Evolutionary conservation across 441 rosid genomes (phyloP).

Genomic region (Populus trichocarpa): DNA sequence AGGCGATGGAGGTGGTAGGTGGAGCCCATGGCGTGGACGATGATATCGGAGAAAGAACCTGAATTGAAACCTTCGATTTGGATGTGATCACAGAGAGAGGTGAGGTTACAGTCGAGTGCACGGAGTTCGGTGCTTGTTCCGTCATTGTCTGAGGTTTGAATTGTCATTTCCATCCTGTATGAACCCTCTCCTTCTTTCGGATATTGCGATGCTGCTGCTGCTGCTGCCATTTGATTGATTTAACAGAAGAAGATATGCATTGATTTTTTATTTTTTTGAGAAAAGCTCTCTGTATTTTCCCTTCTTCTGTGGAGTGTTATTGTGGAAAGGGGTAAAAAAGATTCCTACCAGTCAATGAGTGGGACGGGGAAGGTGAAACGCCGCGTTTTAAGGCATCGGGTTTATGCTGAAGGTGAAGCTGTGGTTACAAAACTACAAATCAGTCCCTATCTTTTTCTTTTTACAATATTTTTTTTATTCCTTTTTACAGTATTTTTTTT

Average conservation of each 20-base stretch:
- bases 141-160: conserved; percentile 56
- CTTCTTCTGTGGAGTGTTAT: background rate
- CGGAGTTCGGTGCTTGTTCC: conserved; percentile 66
- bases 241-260: background rate
- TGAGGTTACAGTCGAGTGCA: conserved; percentile 74
- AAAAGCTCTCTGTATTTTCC: background rate
- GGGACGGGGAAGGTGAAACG: background rate
- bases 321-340: background rate
- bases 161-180: conserved; percentile 40
- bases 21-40: conserved; percentile 81
- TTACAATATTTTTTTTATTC: no score
- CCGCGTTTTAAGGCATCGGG: background rate
- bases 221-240: conserved; percentile 19
- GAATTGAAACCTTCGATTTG: conserved; percentile 79
- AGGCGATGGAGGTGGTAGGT: conserved; percentile 88
- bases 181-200: conserved; percentile 24
- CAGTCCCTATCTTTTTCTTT: background rate
- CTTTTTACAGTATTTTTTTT: no score
- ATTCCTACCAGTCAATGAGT: background rate
- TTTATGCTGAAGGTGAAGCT: background rate
- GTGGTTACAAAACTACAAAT: background rate
- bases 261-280: no score
- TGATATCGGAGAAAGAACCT: conserved; percentile 85
- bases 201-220: conserved; percentile 25
- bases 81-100: conserved; percentile 89